Base-by-base conservation (phyloP, 2,329 filamentous ascomycete genomes). In the Pezicula radicicola region DNA sequence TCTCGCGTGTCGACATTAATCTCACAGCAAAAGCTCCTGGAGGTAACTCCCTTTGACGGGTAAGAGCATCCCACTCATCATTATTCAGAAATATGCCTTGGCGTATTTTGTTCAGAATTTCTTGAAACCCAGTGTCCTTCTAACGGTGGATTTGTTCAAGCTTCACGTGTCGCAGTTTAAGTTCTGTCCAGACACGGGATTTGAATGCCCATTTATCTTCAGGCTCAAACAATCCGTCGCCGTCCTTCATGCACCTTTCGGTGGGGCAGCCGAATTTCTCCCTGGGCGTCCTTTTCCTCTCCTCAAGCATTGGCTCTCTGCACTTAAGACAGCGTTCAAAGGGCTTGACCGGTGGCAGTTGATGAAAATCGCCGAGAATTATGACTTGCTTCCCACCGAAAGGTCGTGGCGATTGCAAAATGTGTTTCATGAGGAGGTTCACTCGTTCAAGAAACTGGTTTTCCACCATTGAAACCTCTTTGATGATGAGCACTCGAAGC, bases 401-500 rank as follows among this genome's bases (percentile, higher is more conserved):
- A 10, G 63, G 59, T 3, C 25, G 6, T 2, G 16, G 12, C 10
- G n/a, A 49, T 1, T 33, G n/a, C 25, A 54, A 28, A 16, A 60
- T 44, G 7, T 46, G 13, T 16, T 60, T 55, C 15, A 65, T 25
- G n/a, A 60, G 45, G 3, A 59, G 15, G 41, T 60, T 58, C 36
- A 64, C 48, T 1, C 61, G 49, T 46, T 64, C 60, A 9, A 65
- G 41, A 21, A 64, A 58, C 36, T 60, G 56, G 28, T 59, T 62
- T 15, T 65, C 62, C 5, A 64, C 59, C 63, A 66, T 66, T 3
- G 62, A 65, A 2, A 65, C 56, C 28, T 66, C 63, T 43, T 66
- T 62, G 6, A 66, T 52, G 3, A 65, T 56, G 0, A 66, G 44
- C 3, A 64, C 60, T 12, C 52, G 25, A 9, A 59, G 36, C 4